Percentiles rank a stretch among this genome's conserved stretches.
phyloP scores from a whole-genome alignment of 495 filamentous ascomycete genomes.

The Xylaria sp. region DNA sequence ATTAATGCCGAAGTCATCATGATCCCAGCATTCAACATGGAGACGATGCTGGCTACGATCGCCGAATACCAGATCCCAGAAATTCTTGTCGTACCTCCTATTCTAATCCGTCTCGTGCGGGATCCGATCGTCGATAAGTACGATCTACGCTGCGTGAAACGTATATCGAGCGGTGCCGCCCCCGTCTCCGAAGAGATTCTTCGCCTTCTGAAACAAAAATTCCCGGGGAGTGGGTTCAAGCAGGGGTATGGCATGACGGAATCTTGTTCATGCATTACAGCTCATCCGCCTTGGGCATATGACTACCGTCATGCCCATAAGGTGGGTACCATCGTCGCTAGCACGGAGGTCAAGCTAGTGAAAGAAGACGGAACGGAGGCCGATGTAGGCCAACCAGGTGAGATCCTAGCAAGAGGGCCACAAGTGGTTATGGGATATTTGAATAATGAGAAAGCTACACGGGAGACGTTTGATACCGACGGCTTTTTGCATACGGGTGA shows the following conservation, averaged over 20 bases:
- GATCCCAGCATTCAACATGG: slow-evolving; percentile 65
- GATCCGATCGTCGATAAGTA: slow-evolving; percentile 69
- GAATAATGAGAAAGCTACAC: slow-evolving; percentile 53
- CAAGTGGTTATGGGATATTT: slow-evolving; percentile 65
- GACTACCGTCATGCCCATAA: slow-evolving; percentile 64
- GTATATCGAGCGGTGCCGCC: slow-evolving; percentile 67
- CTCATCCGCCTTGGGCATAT: slow-evolving; percentile 60
- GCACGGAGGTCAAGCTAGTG: slow-evolving; percentile 68
- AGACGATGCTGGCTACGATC: slow-evolving; percentile 61
- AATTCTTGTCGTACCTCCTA: slow-evolving; percentile 71
- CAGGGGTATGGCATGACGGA: slow-evolving; percentile 77
- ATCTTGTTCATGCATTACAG: slow-evolving; percentile 66
- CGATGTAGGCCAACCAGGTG: slow-evolving; percentile 60
- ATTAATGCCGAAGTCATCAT: slow-evolving; percentile 41
- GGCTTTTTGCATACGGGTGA: slow-evolving; percentile 73
- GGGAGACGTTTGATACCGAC: slow-evolving; percentile 65
- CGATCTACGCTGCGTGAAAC: slow-evolving; percentile 59
- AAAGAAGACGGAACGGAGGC: slow-evolving; percentile 56
- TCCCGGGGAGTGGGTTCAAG: slow-evolving; percentile 69
- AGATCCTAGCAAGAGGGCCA: slow-evolving; percentile 64
- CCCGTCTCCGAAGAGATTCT: slow-evolving; percentile 70
- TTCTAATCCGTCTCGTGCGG: slow-evolving; percentile 70
- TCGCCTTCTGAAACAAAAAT: slow-evolving; percentile 60
- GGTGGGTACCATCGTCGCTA: slow-evolving; percentile 65
- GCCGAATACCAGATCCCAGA: slow-evolving; percentile 62